These are phyloP conservation scores for Microcera coccophila DNA, from an alignment of 2,329 filamentous ascomycete genomes.

Conservation along the genomic window DNA sequence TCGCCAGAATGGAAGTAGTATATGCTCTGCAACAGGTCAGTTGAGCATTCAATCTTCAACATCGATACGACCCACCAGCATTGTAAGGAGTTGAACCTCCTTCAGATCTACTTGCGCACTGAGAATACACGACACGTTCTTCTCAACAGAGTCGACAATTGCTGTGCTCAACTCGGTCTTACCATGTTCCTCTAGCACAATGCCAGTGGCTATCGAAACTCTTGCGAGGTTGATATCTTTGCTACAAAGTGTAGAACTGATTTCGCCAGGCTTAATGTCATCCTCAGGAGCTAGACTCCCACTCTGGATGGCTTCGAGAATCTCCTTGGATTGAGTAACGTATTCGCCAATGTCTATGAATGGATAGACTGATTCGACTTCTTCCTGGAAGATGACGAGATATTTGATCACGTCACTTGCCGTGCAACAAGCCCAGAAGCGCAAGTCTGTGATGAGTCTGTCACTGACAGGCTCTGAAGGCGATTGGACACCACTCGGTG, in stretches of 20 bases:
- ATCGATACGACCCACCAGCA: constrained; percentile 23
- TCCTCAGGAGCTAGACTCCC: background rate
- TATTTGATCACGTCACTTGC: constrained; percentile 30
- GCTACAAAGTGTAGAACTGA: background rate
- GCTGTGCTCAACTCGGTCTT: constrained; percentile 26
- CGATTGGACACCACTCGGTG: constrained; percentile 22
- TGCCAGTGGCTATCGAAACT: constrained; percentile 31
- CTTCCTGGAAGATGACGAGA: constrained; percentile 37
- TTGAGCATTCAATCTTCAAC: background rate
- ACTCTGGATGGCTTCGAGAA: constrained; percentile 23
- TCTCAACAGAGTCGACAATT: constrained; percentile 30
- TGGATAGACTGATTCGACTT: constrained; percentile 36
- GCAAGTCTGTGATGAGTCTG: constrained; percentile 7
- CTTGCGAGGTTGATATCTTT: constrained; percentile 34
- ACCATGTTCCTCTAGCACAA: constrained; percentile 32
- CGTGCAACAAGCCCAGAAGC: constrained; percentile 24
- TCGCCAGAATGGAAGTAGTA: constrained; percentile 46
- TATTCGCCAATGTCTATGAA: constrained; percentile 31
- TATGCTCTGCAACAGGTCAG: constrained; percentile 29
- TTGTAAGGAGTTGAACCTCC: constrained; percentile 32
- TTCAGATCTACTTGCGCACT: constrained; percentile 31
- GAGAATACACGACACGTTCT: constrained; percentile 25
- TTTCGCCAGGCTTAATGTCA: background rate
- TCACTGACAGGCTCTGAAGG: constrained; percentile 11
- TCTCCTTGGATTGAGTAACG: constrained; percentile 20